Evolutionary conservation across 2,329 filamentous ascomycete species (phyloP).

Genomic region (Microcyclosporella mali): DNA sequence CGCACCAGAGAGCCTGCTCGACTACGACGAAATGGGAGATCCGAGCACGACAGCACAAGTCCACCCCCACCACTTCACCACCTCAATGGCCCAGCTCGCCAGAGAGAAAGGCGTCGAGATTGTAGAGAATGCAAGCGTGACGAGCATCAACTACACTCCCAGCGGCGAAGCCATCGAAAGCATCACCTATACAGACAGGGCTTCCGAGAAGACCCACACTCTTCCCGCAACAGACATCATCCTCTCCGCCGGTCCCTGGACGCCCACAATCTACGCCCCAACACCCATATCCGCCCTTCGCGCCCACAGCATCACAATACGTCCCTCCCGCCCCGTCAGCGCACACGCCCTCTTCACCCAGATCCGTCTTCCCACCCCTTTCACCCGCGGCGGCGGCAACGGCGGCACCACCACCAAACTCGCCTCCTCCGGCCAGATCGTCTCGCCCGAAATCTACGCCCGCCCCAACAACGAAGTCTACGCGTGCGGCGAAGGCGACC

Average conservation of each 20-base stretch:
- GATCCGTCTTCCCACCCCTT: slow-evolving; percentile 65
- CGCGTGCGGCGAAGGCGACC: slow-evolving; percentile 86
- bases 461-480: slow-evolving; percentile 85
- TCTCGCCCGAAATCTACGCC: slow-evolving; percentile 89
- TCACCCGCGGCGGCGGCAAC: slow-evolving; percentile 42
- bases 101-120: slow-evolving; percentile 54
- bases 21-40: slow-evolving; percentile 79
- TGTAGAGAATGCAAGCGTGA: slow-evolving; percentile 59
- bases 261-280: slow-evolving; percentile 44
- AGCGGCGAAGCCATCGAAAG: slow-evolving; percentile 48
- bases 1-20: slow-evolving; percentile 56
- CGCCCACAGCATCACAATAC: slow-evolving; percentile 58
- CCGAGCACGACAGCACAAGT: slow-evolving; percentile 82
- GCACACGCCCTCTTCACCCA: slow-evolving; percentile 81
- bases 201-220: slow-evolving; percentile 40
- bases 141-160: slow-evolving; percentile 52
- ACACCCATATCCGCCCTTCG: slow-evolving; percentile 56
- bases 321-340: slow-evolving; percentile 54
- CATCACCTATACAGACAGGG: slow-evolving; percentile 56
- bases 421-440: slow-evolving; percentile 51
- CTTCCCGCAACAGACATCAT: slow-evolving; percentile 54
- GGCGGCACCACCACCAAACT: slow-evolving; percentile 10
- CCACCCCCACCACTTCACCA: slow-evolving; percentile 87
- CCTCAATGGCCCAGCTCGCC: slow-evolving; percentile 70
- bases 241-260: slow-evolving; percentile 59